Evolutionary conservation across 441 rosid species (phyloP).

Genomic region (Adansonia rubrostipa): DNA sequence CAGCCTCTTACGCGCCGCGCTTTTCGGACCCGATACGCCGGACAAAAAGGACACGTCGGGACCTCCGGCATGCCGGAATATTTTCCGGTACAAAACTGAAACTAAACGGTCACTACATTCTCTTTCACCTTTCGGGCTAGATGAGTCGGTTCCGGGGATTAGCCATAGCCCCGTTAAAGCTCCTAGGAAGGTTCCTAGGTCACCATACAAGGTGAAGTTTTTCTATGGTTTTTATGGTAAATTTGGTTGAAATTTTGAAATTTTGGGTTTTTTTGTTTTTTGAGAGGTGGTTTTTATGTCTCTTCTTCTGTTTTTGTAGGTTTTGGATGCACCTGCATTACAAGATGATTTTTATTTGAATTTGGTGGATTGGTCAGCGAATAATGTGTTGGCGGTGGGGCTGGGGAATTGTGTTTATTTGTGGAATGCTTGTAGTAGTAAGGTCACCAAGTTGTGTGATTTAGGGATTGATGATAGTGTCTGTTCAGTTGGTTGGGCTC

Average conservation of each 20-base stretch:
- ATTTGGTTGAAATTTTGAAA: conserved; percentile 6
- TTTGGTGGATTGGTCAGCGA: conserved; percentile 93
- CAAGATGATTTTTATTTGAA: conserved; percentile 98
- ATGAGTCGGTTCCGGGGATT: conserved; percentile 62
- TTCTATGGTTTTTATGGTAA: background rate
- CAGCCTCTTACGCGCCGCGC: conserved; percentile 64
- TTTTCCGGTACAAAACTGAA: conserved; percentile 86
- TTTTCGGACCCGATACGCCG: conserved; percentile 84
- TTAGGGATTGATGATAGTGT: conserved; percentile 84
- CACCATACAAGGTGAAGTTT: conserved; percentile 80
- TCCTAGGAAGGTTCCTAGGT: conserved; percentile 78
- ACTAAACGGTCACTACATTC: conserved; percentile 70
- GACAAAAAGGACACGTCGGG: conserved; percentile 63
- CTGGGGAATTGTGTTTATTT: conserved; percentile 89
- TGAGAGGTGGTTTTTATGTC: conserved; percentile 6
- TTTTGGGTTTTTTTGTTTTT: background rate
- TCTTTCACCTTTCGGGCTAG: conserved; percentile 64
- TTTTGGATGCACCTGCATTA: conserved; percentile 95
- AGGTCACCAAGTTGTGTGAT: conserved; percentile 95
- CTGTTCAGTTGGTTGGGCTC: conserved; percentile 96
- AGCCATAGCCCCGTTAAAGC: conserved; percentile 69
- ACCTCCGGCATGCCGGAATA: conserved; percentile 50
- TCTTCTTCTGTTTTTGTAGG: conserved; percentile 47
- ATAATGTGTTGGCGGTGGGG: conserved; percentile 92
- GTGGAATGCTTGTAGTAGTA: conserved; percentile 99